Evolutionary conservation across 768 basidiomycete genomes (phyloP).

Genomic region (Guyanaporus albipodus): DNA sequence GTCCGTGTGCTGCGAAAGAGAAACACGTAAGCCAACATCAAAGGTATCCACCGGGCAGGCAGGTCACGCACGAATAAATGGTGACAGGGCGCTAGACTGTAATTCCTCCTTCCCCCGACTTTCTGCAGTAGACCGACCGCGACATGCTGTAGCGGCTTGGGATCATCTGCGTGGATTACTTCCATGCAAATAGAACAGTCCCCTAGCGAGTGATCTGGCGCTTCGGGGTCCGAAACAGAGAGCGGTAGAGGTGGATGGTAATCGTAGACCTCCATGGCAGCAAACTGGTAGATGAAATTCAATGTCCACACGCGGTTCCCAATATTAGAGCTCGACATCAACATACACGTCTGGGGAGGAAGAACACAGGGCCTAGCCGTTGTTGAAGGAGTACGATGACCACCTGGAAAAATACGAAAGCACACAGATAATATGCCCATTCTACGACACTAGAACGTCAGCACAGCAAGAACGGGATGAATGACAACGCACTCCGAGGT

Average conservation of each 20-base stretch:
- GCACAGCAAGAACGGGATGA: neutral
- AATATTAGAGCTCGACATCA: neutral
- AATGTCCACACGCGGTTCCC: neutral
- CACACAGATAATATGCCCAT: conserved; percentile 61
- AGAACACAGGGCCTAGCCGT: conserved; percentile 74
- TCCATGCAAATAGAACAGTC: conserved; percentile 97
- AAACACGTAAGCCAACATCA: neutral
- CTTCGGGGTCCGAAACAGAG: conserved; percentile 59
- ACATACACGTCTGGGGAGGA: conserved; percentile 67
- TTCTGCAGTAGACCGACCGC: conserved; percentile 37
- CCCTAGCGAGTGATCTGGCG: conserved; percentile 70
- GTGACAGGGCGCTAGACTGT: conserved; percentile 85
- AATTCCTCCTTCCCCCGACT: conserved; percentile 50
- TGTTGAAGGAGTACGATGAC: conserved; percentile 68
- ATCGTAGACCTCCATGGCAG: conserved; percentile 61
- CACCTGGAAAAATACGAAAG: conserved; percentile 61
- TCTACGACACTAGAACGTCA: conserved; percentile 33
- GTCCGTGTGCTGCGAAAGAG: conserved; percentile 64
- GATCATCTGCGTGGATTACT: conserved; percentile 56
- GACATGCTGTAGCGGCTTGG: conserved; percentile 33
- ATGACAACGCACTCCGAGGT: conserved; percentile 53
- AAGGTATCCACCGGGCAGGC: no score
- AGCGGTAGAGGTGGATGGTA: conserved; percentile 78
- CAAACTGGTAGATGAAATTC: conserved; percentile 41
- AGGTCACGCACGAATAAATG: conserved; percentile 71